Evolutionary conservation across 2,329 filamentous ascomycete species (phyloP), one percentile per base, ranked within the genome.

Genomic region (Gnomoniopsis smithogilvyi): DNA sequence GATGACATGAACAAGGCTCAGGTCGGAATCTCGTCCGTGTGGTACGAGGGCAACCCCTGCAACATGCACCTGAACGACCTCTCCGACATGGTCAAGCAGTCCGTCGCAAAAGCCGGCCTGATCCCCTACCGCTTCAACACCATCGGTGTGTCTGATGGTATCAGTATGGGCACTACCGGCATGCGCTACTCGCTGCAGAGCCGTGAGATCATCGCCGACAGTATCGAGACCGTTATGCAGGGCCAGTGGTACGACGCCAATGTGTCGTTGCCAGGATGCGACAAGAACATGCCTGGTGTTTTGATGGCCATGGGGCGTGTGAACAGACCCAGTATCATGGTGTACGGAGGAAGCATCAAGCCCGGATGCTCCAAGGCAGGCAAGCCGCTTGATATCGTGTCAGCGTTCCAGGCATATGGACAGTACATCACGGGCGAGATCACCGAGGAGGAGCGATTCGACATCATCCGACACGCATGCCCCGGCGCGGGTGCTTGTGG

Each of bases 181-280:
- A 99, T 99, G 95, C 85, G 94, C 63, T 98, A 92, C 78, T 95
- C 90, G 57, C 81, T 97, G 54, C 95, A 98, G 79, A 96, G 91
- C 66, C 85, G 95, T 73, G 95, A 99, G 75, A 85, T 99, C 69
- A 99, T 99, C 68, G 95, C 95, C 69, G 95, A 99, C 78, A 96
- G 91, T 63, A 96, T 99, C 69, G 95, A 99, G 83, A 98, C 95
- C 6, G 95, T 99, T 68, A 99, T 98, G 93, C 89, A 92, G 66
- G 95, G 92, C 17, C 95, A 99, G 77, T 98, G 93, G 92, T 98
- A 99, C 73, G 95, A 99, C 74, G 94, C 87, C 67, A 98, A 98
- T 76, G 90, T 99, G 72, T 96, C 92, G 55, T 90, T 99, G 68
- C 95, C 95, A 15, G 95, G 95, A 51, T 99, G 95, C 76, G 95